Evolutionary conservation across 108 stramenopile genomes (phyloP), one percentile per base, ranked within the genome.

Genomic region (Fragilariopsis cylindrus): DNA sequence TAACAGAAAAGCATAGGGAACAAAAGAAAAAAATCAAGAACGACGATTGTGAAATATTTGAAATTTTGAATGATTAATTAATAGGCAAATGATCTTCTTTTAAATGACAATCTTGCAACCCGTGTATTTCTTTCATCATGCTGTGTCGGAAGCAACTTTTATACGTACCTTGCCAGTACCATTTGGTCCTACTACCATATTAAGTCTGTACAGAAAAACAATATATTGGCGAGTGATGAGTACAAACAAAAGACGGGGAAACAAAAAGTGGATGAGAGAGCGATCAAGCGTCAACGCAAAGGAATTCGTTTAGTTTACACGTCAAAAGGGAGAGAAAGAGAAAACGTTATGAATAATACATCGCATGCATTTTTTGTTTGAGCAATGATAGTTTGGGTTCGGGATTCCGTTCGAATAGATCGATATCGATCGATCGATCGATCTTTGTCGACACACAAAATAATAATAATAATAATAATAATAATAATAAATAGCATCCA

Each of bases 151-250:
- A 30, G 30, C 30, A 30, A 30, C 30, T 30, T 30, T 30, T 30
- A 30, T n/a, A 16, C 72, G 16, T 49, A 73, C 72, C 72, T 75
- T 99, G 54, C 98, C 98, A 0, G 96, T 91, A 39, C 98, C 98
- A 54, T 99, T 99, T 43, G 97, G 93, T 3, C 97, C 87, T 19
- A 98, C 87, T 40, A 99, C 92, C 78, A 86, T 86, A 70, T 99
- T 99, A 16, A 98, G 88, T 21, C 96, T 92, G 54, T 8, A 60
- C 9, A 44, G 5, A 15, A 30, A 39, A 63, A 72, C 48, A 52
- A 69, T 11, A 45, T 7, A 60, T 15, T 15, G 52, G 15, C 15
- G 13, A 11, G 52, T 13, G 15, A 53, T 15, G 52, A 53, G 3
- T 13, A 11, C 13, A 53, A 53, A 53, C 52, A 15, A 11, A 53